Conservation (phyloP, 352 stramenopile genomes). For the Pythium folliculosum region DNA sequence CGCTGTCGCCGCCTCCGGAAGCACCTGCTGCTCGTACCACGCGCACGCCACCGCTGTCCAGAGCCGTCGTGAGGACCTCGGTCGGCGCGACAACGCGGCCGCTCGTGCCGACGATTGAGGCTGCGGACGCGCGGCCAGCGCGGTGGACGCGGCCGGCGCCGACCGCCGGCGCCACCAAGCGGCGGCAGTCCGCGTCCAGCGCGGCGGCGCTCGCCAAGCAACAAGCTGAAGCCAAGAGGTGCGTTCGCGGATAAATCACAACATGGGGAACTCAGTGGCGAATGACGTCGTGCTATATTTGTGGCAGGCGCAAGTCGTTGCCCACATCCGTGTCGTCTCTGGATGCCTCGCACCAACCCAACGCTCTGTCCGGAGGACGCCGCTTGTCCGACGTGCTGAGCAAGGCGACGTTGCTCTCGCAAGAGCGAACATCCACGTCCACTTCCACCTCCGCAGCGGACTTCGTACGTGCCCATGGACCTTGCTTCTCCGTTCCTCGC, state of each 20-base stretch:
- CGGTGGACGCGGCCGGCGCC: conserved; percentile 38
- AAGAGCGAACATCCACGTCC: conserved; percentile 30
- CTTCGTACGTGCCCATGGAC: conserved; percentile 15
- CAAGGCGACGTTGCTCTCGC: conserved; percentile 61
- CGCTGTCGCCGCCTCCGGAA: background rate
- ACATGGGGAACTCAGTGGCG: no score
- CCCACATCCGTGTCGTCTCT: conserved; percentile 18
- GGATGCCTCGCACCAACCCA: background rate
- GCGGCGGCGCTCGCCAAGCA: conserved; percentile 1
- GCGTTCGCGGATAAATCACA: background rate
- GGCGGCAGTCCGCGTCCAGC: conserved; percentile 23
- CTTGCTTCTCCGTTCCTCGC: background rate
- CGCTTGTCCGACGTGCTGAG: conserved; percentile 59
- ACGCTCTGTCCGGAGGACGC: conserved; percentile 6
- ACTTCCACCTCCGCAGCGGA: background rate
- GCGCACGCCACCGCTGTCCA: background rate
- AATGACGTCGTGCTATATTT: background rate
- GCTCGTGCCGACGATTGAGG: conserved; percentile 46
- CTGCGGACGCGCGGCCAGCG: conserved; percentile 46
- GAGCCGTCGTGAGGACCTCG: background rate
- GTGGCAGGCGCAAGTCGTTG: conserved; percentile 27
- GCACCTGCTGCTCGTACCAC: background rate
- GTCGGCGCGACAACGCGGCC: background rate
- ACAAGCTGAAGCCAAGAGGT: conserved; percentile 25
- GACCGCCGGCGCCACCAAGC: conserved; percentile 31